Base-by-base conservation (phyloP, 1,284 basidiomycete species). In the Tausonia pullulans region DNA sequence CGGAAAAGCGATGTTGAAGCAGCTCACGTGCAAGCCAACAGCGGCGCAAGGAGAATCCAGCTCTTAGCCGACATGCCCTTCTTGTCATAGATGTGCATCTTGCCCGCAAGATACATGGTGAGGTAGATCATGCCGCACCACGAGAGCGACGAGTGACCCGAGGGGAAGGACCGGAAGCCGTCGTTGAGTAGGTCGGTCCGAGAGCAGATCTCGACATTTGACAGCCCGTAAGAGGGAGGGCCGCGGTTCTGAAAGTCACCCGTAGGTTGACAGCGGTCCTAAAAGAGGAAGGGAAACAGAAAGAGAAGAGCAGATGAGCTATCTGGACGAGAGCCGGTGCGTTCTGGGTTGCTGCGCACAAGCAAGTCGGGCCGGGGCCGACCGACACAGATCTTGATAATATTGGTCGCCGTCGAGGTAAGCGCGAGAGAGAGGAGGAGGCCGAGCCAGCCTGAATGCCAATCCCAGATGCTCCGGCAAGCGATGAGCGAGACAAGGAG, bases 151-250 rank as follows among this genome's bases (percentile, higher is more conserved):
- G 90, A 84, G 78, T 98, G 95, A 1, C 95, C 95, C 52, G 87
- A 90, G 2, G 90, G 90, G 76, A 98, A 97, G 71, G 87, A 90
- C 67, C 90, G 81, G 79, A 92, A 98, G 0, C 95, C 94, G 72
- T 96, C 91, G 40, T 59, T 61, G 67, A 95, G 76, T 11, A 85
- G 80, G 69, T 90, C 79, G 0, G 80, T 81, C 68, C 86, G 83
- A 0, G 88, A 90, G 75, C 96, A 98, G 54, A 92, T 85, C 0
- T 80, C 79, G 70, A 83, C 86, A 3, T 81, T 85, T 0, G 86
- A 86, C 9, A 98, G 79, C 0, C 88, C 87, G 69, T 84, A 91
- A 1, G 78, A 70, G 0, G 88, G 86, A 0, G 71, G 69, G 2
- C 63, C 57, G 50, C 77, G 76, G 69, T 91, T 84, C 0, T 75